A percentile compares a stretch with the other conserved stretches of the same genome.
Conservation (phyloP, 306 rosid species). For the Lathyrus oleraceus region DNA sequence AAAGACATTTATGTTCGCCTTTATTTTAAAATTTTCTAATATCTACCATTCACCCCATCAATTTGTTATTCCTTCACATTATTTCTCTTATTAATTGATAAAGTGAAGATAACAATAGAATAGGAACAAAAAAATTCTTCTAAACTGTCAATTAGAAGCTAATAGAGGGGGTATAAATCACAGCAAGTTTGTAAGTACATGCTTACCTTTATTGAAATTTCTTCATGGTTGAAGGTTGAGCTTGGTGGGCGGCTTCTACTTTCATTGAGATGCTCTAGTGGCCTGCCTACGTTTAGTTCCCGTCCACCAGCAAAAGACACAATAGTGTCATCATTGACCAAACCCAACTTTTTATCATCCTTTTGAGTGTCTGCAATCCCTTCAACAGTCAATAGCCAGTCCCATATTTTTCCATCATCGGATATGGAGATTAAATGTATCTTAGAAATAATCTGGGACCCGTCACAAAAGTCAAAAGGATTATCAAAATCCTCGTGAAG, state of each 20-base stretch:
- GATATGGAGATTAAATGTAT: conserved; percentile 83
- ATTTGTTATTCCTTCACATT: not conserved
- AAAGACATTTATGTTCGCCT: not conserved
- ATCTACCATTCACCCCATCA: not conserved
- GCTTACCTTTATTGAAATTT: conserved; percentile 68
- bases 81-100: not conserved
- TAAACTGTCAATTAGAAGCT: not conserved
- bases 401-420: conserved; percentile 96
- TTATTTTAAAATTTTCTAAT: not conserved
- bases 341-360: conserved; percentile 46
- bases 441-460: conserved; percentile 58
- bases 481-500: conserved; percentile 69
- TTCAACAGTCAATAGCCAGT: conserved; percentile 89
- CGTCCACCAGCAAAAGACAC: conserved; percentile 49
- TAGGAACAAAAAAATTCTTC: not conserved
- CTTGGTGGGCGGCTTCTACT: conserved; percentile 41
- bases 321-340: conserved; percentile 37
- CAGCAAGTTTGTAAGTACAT: conserved; percentile 25
- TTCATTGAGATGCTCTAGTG: conserved; percentile 39
- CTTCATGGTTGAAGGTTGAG: conserved; percentile 47
- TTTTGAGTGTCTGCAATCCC: conserved; percentile 56
- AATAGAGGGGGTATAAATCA: conserved; percentile 22
- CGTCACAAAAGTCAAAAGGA: conserved; percentile 82
- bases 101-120: not conserved
- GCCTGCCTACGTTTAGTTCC: conserved; percentile 47